Base-by-base conservation (phyloP, 768 basidiomycete genomes). In the Amanita phalloides region DNA sequence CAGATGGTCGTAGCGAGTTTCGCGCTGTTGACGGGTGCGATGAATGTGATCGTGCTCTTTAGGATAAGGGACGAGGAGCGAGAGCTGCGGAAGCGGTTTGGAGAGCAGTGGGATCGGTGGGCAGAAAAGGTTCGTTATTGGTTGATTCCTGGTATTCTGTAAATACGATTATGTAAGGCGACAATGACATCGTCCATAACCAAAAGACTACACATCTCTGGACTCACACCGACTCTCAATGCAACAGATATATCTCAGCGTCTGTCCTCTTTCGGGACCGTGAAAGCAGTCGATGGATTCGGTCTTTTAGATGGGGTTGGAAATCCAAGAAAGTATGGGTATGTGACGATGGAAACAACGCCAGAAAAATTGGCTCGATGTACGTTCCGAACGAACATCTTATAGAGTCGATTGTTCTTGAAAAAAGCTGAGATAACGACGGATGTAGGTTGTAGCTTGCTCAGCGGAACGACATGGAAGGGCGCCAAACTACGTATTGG, bases 381-480 rank as follows among this genome's bases (percentile, higher is more conserved):
- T 89, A 58, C 53, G 79, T 66, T 6, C 9, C 17, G 17, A 17
- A 17, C 17, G 17, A 28, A 8, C 21, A 26, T 26, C 9, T 7
- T 11, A 55, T 10, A n/a, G 41, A 1, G 9, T 25, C 17, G 14
- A 51, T 47, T 42, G 39, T 8, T 52, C 8, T 32, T 28, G 6
- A 26, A 25, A 11, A 23, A 8, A 39, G 43, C 53, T 43, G 45
- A 51, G 20, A 44, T 41, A 48, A 2, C 10, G 48, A 17, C 13
- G 30, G 33, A 35, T 17, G 26, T 45, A 90, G 87, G 87, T 64
- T 70, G 87, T 63, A 90, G 80, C 61, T 63, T 79, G 2, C 73
- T 92, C 25, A 90, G 84, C 54, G 90, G 90, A 32, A 79, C 85
- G 5, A 86, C 79, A 0, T 93, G 88, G 86, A 91, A 90, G 67